Base-by-base conservation (phyloP, 1,284 basidiomycete genomes). In the Kwoniella shivajii region DNA sequence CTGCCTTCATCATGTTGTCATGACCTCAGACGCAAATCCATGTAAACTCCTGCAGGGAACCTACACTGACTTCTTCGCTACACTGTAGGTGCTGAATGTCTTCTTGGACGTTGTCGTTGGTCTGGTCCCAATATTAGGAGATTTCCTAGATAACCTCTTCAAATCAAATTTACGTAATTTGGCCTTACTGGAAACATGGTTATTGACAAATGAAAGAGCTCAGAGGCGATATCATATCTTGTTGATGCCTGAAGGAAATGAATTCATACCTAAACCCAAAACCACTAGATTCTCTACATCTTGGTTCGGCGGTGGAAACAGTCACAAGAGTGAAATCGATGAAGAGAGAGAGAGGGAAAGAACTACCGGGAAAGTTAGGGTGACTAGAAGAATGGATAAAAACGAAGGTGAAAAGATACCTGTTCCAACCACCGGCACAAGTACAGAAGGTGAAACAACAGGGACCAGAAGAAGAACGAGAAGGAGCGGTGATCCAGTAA, bases 131-230 rank as follows among this genome's bases (percentile, higher is more conserved):
- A 36, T 76, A 34, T 54, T 79, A 27, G 77, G 76, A 27, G 77
- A 78, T 58, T 64, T 76, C 45, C 63, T 78, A 43, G 78, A 79
- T 66, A 78, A 78, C 60, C 69, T 76, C 22, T 79, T 74, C 65
- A 79, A 79, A 55, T 69, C 73, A 18, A 79, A 79, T 56, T 60
- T 79, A 10, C 69, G 73, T 14, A 79, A 79, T 61, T 66, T 79
- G 24, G 61, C 63, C 10, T 50, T 75, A 2, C 64, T 74, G 29
- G 74, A 79, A 64, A 59, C 60, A 3, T 78, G 71, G 66, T 71
- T 79, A 11, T 67, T 79, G 3, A 56, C 57, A 3, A 54, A 56
- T 9, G 53, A 57, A 10, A 39, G 54, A n/a, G 36, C 54, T 0
- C 59, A 65, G 7, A 38, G 42, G 2, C 42, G 55, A 50, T 78